Evolutionary conservation across 2,329 filamentous ascomycete genomes (phyloP), one percentile per base, ranked within the genome.

Genomic region (Grosmannia huntii): DNA sequence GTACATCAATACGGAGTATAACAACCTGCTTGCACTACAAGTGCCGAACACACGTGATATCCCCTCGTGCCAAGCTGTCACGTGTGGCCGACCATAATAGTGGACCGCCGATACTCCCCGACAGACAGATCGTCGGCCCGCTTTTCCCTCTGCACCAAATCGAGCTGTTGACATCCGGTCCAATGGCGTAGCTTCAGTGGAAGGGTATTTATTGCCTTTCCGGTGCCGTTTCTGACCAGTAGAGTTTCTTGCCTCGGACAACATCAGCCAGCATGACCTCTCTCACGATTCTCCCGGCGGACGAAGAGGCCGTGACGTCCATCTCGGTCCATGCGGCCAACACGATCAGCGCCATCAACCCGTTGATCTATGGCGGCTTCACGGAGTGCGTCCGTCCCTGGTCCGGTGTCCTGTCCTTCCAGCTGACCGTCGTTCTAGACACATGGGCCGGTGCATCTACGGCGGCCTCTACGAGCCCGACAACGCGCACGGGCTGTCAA

Each of bases 391-490:
- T 56, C 3, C 4, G 12, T 56, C 23, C 12, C 14, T 44, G 16
- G 19, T 44, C 19, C 41, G 6, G 12, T 38, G 14, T 14, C 25
- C 6, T 4, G 25, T 50, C 14, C 25, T 16, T 49, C 48, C 1
- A 6, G 38, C 53, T 46, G n/a, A 16, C 16, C 36, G 6, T 6
- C 36, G 6, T 6, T 28, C 12, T 64, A 89, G 86, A 65, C 89
- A 94, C 71, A 94, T 94, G 88, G 89, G 89, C 65, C 83, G 89
- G 61, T 94, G 89, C 75, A 90, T 94, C 67, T 92, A 94, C 69
- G 87, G 87, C 62, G 89, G 89, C 63, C 86, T 94, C 68, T 92
- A 90, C 71, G 88, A 92, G 64, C 88, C 87, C 1, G 80, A 78
- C 38, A 90, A 84, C 68, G 73, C 82, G 3, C 27, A 61, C 53